Conservation (phyloP, 768 basidiomycete genomes). For the Sarcomyxa edulis region DNA sequence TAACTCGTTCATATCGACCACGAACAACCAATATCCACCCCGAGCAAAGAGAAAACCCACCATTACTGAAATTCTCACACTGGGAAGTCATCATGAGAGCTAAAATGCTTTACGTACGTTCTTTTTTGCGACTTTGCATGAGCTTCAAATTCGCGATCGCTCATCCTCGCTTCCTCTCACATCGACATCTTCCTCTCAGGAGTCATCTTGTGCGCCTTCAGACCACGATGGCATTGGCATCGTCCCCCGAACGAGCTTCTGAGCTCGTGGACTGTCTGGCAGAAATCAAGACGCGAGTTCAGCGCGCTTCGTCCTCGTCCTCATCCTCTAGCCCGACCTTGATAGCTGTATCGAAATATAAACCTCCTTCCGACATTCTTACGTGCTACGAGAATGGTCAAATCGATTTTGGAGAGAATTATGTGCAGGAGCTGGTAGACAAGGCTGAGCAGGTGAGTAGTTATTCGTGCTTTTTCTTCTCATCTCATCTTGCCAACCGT, state of each 20-base stretch:
- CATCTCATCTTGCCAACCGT: background rate
- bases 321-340: conserved; percentile 31
- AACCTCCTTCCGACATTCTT: conserved; percentile 81
- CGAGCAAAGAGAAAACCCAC: too few species aligned
- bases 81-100: too few species aligned
- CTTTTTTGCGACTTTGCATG: too few species aligned
- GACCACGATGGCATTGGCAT: too few species aligned
- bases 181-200: too few species aligned
- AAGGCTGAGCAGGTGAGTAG: conserved; percentile 67
- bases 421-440: conserved; percentile 87
- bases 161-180: too few species aligned
- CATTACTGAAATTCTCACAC: too few species aligned
- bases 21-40: too few species aligned
- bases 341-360: conserved; percentile 92
- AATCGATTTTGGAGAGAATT: conserved; percentile 96
- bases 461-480: background rate
- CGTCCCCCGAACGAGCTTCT: conserved; percentile 37
- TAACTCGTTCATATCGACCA: too few species aligned
- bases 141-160: too few species aligned
- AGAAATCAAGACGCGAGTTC: conserved; percentile 47
- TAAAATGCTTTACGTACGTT: too few species aligned
- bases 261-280: conserved; percentile 51
- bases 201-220: too few species aligned
- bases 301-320: conserved; percentile 22
- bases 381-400: conserved; percentile 81